Percentiles rank a stretch among this genome's conserved stretches.
phyloP scores from a whole-genome alignment of 2,329 filamentous ascomycete genomes.

The Corniculantispora saksenae region DNA sequence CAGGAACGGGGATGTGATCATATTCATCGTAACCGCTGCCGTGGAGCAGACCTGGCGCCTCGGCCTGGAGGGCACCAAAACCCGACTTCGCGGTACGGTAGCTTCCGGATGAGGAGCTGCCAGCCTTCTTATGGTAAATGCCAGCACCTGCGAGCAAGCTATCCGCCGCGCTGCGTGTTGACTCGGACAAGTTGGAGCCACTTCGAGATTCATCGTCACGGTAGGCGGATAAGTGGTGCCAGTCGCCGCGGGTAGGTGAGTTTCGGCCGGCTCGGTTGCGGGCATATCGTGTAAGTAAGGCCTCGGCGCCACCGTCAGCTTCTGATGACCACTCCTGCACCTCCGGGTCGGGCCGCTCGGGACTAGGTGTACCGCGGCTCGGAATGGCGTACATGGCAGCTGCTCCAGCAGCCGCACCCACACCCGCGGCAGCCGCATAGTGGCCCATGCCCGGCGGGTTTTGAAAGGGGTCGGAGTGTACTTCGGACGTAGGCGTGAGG shows the following conservation, averaged over 20 bases:
- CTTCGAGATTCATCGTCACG: conserved; percentile 54
- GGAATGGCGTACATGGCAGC: conserved; percentile 25
- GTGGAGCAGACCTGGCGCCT: conserved; percentile 49
- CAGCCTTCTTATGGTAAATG: conserved; percentile 38
- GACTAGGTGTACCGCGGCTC: conserved; percentile 41
- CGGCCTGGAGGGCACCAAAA: conserved; percentile 53
- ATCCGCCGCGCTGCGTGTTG: conserved; percentile 47
- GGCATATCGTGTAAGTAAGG: conserved; percentile 49
- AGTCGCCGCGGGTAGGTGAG: conserved; percentile 42
- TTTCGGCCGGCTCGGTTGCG: conserved; percentile 34
- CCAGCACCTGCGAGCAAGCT: conserved; percentile 41
- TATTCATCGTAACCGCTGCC: conserved; percentile 35
- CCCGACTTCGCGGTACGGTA: conserved; percentile 57
- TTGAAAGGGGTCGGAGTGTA: conserved; percentile 51
- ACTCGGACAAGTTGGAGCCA: conserved; percentile 58
- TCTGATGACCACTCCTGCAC: conserved; percentile 61
- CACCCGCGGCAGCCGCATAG: conserved; percentile 22
- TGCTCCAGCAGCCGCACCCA: conserved; percentile 15
- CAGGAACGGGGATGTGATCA: conserved; percentile 39
- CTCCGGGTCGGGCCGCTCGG: conserved; percentile 51
- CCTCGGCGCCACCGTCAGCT: conserved; percentile 52
- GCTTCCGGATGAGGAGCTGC: conserved; percentile 45
- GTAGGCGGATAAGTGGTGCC: conserved; percentile 36
- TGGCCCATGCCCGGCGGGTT: conserved; percentile 38
- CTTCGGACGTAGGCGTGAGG: conserved; percentile 38